Percentiles rank a stretch among this genome's conserved stretches.
Conservation (phyloP, 176 grass and related monocot species). For the Neostapfia colusana region DNA sequence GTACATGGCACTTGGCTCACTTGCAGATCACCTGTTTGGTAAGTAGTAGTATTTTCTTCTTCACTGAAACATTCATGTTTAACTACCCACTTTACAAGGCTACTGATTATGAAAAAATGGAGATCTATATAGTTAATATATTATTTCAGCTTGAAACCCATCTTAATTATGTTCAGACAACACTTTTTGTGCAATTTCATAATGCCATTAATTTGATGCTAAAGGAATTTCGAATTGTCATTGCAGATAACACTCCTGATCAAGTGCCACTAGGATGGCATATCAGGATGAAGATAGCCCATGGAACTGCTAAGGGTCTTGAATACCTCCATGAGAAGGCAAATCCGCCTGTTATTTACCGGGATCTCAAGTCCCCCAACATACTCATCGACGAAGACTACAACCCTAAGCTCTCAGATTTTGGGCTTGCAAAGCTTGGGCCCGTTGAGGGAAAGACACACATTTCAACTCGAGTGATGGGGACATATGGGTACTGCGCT, state of each 20-base stretch:
- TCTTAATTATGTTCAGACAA: not conserved
- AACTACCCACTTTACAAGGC: constrained; percentile 14
- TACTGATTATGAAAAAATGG: not conserved
- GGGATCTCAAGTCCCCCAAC: constrained; percentile 87
- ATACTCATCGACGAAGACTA: constrained; percentile 74
- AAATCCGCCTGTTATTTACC: constrained; percentile 66
- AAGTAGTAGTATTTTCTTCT: constrained; percentile 12
- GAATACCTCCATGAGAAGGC: constrained; percentile 88
- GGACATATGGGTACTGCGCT: constrained; percentile 84
- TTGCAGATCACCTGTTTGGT: constrained; percentile 83
- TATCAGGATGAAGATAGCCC: constrained; percentile 80
- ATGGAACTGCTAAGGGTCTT: constrained; percentile 73
- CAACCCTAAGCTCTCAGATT: constrained; percentile 86
- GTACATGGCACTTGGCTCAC: constrained; percentile 78
- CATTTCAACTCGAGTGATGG: constrained; percentile 75
- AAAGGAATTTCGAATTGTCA: constrained; percentile 9
- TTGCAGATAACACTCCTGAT: constrained; percentile 55
- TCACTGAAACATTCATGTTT: not conserved
- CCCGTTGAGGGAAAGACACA: constrained; percentile 44
- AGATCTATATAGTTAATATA: not conserved
- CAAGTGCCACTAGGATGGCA: constrained; percentile 76
- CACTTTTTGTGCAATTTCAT: not conserved
- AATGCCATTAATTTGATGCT: constrained; percentile 5
- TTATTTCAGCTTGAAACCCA: constrained; percentile 4
- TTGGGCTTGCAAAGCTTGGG: constrained; percentile 75